Conservation (phyloP, 306 rosid genomes). For the Quercus wislizeni region DNA sequence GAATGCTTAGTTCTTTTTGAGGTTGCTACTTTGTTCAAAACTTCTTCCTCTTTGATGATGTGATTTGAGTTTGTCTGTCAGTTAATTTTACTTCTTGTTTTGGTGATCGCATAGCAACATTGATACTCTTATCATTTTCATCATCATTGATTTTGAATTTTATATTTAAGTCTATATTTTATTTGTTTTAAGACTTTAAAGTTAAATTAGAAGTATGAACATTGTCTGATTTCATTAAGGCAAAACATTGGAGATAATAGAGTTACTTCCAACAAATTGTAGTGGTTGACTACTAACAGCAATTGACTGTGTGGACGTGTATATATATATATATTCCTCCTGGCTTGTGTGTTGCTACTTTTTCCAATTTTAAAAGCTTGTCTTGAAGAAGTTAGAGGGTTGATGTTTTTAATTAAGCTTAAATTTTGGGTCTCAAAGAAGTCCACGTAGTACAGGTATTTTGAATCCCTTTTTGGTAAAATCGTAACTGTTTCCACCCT, state of each 20-base stretch:
- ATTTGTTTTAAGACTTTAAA: neutral
- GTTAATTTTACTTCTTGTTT: neutral
- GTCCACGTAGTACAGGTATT: too few relatives aligned
- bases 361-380: too few relatives aligned
- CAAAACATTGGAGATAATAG: neutral
- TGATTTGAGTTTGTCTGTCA: neutral
- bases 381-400: too few relatives aligned
- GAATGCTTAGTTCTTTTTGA: constrained; percentile 85
- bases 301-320: too few relatives aligned
- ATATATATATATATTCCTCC: too few relatives aligned
- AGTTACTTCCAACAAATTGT: neutral
- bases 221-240: too few relatives aligned
- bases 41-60: constrained; percentile 11
- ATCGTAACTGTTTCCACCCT: too few relatives aligned
- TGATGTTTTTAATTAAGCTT: too few relatives aligned
- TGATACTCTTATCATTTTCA: neutral
- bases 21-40: constrained; percentile 47
- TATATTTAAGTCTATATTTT: neutral
- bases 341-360: too few relatives aligned
- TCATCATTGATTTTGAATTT: neutral
- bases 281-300: neutral
- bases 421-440: too few relatives aligned
- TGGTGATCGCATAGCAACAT: neutral
- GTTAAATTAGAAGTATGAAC: neutral
- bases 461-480: too few relatives aligned